Conservation (phyloP, 768 basidiomycete genomes). For the Lentinula lateritia region DNA sequence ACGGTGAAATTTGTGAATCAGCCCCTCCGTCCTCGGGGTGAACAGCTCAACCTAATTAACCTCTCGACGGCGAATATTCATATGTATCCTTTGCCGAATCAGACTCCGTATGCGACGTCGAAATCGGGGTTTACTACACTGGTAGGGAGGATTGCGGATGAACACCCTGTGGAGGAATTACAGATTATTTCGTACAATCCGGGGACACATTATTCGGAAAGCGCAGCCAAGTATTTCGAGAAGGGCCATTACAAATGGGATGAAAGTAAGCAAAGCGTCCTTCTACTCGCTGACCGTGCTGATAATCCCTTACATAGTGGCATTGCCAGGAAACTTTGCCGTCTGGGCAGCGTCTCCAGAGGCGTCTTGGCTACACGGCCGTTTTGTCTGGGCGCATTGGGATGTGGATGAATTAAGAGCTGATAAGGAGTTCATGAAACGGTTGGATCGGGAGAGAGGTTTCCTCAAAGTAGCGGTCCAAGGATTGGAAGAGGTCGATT, state of each 20-base stretch:
- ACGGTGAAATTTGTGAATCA: not conserved
- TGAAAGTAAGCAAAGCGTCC: not conserved
- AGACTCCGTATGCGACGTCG: not conserved
- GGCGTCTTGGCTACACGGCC: too few species aligned
- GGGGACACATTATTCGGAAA: not conserved
- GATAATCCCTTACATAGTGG: too few species aligned
- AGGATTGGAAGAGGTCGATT: too few species aligned
- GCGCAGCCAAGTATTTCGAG: not conserved
- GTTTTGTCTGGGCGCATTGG: too few species aligned
- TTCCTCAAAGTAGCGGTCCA: too few species aligned
- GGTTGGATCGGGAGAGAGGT: too few species aligned
- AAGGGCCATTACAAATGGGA: not conserved
- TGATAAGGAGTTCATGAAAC: too few species aligned
- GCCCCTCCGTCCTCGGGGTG: not conserved
- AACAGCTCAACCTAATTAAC: not conserved
- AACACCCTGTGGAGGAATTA: not conserved
- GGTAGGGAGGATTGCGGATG: not conserved
- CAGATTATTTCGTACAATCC: conserved; percentile 1
- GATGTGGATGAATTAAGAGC: too few species aligned
- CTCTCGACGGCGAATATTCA: not conserved
- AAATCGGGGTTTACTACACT: not conserved
- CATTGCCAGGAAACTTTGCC: too few species aligned
- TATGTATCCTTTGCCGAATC: not conserved
- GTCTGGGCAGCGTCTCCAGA: too few species aligned
- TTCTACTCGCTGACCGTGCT: too few species aligned